Conservation (phyloP, 805 yeast species). For the Cyberlindnera galapagoensis region DNA sequence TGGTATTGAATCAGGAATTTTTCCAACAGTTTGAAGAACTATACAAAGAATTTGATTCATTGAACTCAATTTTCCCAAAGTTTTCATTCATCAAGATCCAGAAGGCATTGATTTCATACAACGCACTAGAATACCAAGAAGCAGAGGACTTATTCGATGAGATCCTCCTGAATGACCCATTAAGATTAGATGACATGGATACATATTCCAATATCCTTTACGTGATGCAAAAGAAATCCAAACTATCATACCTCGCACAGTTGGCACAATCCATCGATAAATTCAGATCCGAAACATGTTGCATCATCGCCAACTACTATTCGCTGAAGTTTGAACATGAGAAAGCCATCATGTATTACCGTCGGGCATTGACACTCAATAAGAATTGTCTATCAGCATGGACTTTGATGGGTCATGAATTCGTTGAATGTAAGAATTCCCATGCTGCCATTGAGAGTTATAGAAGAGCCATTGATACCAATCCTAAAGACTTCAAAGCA, state of each 20-base stretch:
- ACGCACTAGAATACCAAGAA: conserved; percentile 74
- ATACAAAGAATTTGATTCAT: conserved; percentile 40
- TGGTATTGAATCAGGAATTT: conserved; percentile 54
- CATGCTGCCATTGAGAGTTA: conserved; percentile 97
- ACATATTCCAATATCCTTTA: conserved; percentile 90
- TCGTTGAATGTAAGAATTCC: conserved; percentile 89
- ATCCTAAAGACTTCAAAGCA: conserved; percentile 84
- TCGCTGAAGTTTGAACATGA: conserved; percentile 91
- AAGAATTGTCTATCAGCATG: conserved; percentile 83
- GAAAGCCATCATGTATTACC: conserved; percentile 87
- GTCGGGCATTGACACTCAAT: conserved; percentile 79
- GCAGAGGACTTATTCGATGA: conserved; percentile 79
- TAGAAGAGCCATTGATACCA: conserved; percentile 86
- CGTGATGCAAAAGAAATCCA: conserved; percentile 84
- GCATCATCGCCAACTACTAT: conserved; percentile 89
- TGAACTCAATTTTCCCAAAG: conserved; percentile 57
- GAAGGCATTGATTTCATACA: conserved; percentile 74
- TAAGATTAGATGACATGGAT: conserved; percentile 85
- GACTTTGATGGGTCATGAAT: conserved; percentile 99
- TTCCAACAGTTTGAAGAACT: conserved; percentile 59
- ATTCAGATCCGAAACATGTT: conserved; percentile 90
- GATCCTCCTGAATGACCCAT: conserved; percentile 68
- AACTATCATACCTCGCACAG: conserved; percentile 82
- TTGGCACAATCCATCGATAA: conserved; percentile 75
- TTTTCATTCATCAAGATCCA: conserved; percentile 74